A percentile compares a stretch with the other conserved stretches of the same genome.
These are phyloP conservation scores for Erodium trifolium DNA, from an alignment of 441 rosid species.

Conservation along the genomic window DNA sequence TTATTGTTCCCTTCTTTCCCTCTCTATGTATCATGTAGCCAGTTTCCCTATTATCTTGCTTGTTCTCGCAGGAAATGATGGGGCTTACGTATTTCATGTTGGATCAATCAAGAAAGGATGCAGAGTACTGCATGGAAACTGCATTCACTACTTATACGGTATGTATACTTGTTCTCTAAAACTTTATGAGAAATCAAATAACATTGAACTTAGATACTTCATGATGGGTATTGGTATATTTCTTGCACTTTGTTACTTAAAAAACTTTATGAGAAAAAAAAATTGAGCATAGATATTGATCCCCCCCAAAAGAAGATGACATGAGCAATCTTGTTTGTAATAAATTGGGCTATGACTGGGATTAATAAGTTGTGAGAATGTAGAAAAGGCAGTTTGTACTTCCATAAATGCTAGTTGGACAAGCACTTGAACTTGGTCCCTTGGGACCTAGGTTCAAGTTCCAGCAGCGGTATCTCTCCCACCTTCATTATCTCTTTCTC, in stretches of 20 bases:
- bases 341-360: background rate
- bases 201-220: background rate
- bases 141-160: slow-evolving; percentile 86
- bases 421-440: no score
- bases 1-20: background rate
- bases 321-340: background rate
- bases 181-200: background rate
- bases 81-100: slow-evolving; percentile 85
- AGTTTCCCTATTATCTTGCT: slow-evolving; percentile 4
- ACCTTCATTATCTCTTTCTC: no score
- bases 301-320: background rate
- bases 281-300: background rate
- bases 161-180: slow-evolving; percentile 31
- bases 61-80: slow-evolving; percentile 85
- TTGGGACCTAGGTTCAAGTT: no score
- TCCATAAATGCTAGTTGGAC: background rate
- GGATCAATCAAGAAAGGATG: slow-evolving; percentile 96
- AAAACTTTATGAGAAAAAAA: background rate
- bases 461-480: no score
- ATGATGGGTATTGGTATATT: background rate
- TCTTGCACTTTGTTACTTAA: slow-evolving; percentile 4
- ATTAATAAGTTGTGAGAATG: background rate
- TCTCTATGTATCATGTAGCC: background rate
- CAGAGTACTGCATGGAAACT: slow-evolving; percentile 97
- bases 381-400: background rate